Evolutionary conservation across 345 rosid species (phyloP), one percentile per base, ranked within the genome.

Genomic region (Gynandropsis gynandra): DNA sequence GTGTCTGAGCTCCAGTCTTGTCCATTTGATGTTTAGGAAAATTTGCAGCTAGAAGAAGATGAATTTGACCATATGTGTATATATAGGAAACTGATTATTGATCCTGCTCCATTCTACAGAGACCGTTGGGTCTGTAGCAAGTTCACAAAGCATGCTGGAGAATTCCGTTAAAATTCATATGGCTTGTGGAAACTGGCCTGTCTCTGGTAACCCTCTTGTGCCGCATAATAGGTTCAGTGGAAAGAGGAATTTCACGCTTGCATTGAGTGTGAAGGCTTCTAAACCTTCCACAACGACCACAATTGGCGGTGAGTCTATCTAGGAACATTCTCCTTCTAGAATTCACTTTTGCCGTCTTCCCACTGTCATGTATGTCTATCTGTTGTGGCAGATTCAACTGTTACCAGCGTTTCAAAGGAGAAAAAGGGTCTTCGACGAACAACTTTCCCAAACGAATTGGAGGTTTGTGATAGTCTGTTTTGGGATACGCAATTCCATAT

Each of bases 361-460:
- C 29, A 24, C 29, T 5, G 29, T n/a, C n/a, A n/a, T n/a, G n/a
- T n/a, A n/a, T n/a, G n/a, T n/a, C n/a, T n/a, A n/a, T 46, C 46
- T 60, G 52, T 7, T 59, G 62, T 32, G 29, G 43, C 39, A 52
- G 60, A 68, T 58, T 70, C 65, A 24, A 56, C 69, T 53, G 84
- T 68, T 66, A 71, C 58, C 33, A 61, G 52, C 31, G 15, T 42
- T 31, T 56, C 82, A 33, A 31, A 44, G 40, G 74, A 68, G 76
- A 79, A 69, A 64, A 74, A 44, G 18, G 3, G 77, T 16, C 53
- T 7, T 35, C 48, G 63, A n/a, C 52, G 56, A 36, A 74, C 75
- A 38, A 75, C 76, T 64, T 89, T 89, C 68, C 98, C 95, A 4
- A 73, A 64, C 64, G 94, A 79, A 55, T 70, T 83, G 67, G 94